These are phyloP conservation scores for Cryptococcus sp. DNA, from an alignment of 1,284 basidiomycete genomes.

Conservation along the genomic window DNA sequence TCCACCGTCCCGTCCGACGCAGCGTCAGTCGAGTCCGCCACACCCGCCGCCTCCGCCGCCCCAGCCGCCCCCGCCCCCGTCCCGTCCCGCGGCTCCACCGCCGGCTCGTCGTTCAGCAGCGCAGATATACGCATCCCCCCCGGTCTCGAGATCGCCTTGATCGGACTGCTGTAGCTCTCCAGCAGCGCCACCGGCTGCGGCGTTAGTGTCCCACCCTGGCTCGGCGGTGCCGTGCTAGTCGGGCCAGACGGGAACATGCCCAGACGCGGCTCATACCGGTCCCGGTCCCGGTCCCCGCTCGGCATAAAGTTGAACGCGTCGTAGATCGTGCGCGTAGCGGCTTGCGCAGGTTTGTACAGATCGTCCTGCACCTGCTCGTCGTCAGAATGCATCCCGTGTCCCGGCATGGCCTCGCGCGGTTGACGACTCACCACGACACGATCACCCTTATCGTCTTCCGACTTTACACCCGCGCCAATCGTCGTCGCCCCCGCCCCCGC, in stretches of 20 bases:
- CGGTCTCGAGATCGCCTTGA: constrained; percentile 21
- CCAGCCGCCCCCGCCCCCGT: background rate
- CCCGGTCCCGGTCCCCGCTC: background rate
- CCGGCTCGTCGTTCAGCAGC: constrained; percentile 41
- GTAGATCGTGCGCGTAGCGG: constrained; percentile 17
- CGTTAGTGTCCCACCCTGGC: background rate
- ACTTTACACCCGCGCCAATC: constrained; percentile 5
- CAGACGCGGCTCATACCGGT: constrained; percentile 30
- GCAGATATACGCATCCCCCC: constrained; percentile 45
- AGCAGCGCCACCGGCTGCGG: background rate
- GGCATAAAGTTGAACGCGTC: constrained; percentile 8
- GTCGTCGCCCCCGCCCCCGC: background rate
- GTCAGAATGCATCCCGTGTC: background rate
- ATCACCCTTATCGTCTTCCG: constrained; percentile 10
- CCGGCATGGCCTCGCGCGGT: background rate
- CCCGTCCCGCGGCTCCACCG: constrained; percentile 2
- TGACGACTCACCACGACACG: background rate
- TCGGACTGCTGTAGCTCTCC: background rate
- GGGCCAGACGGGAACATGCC: constrained; percentile 38
- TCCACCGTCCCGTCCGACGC: constrained; percentile 44
- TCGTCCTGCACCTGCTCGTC: background rate
- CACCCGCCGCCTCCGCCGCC: constrained; percentile 1
- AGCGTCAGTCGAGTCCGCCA: constrained; percentile 31
- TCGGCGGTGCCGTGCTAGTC: background rate
- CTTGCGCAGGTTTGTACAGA: constrained; percentile 8